phyloP scores from a whole-genome alignment of 345 rosid species.

The Salix suchowensis region DNA sequence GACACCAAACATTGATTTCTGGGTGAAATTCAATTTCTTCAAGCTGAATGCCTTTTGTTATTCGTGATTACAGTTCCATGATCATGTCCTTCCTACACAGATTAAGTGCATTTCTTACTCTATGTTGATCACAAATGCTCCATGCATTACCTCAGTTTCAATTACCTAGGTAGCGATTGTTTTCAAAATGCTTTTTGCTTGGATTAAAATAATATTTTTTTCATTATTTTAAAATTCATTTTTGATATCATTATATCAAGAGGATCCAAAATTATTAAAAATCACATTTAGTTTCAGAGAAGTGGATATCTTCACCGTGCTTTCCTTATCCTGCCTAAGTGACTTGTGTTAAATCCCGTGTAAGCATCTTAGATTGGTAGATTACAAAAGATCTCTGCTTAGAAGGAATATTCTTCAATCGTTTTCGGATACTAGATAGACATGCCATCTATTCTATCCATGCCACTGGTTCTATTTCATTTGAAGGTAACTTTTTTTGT shows the following conservation, averaged over 20 bases:
- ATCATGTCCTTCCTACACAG: neutral
- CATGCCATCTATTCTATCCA: neutral
- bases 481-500: too few species aligned
- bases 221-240: too few species aligned
- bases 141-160: too few species aligned
- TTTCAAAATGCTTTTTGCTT: too few species aligned
- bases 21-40: neutral
- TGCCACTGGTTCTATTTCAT: neutral
- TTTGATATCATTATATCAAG: too few species aligned
- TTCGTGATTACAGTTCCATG: neutral
- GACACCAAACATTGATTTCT: neutral
- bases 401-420: neutral
- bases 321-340: neutral
- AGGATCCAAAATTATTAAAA: too few species aligned
- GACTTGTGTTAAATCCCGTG: neutral
- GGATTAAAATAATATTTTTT: too few species aligned
- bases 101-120: neutral
- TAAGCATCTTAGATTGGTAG: neutral
- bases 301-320: neutral
- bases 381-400: neutral
- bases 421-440: neutral
- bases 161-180: too few species aligned
- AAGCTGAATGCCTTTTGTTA: neutral
- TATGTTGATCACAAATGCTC: neutral
- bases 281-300: neutral